Conservation (phyloP, 2,329 filamentous ascomycete genomes). For the Colletotrichum gloeosporioides region DNA sequence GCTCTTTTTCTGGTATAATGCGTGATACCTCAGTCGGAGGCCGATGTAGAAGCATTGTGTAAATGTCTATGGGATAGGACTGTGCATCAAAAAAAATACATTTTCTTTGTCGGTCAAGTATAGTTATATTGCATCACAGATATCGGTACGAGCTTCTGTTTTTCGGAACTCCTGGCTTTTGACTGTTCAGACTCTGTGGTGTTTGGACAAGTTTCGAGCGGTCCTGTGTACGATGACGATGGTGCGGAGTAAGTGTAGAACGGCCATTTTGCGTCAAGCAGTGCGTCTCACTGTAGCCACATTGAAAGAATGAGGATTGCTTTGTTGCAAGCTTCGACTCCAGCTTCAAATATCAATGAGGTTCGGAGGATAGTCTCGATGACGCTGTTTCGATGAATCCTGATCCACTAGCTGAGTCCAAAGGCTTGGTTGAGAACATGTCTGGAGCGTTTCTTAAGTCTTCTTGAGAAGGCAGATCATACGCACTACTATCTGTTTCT, state of each 20-base stretch:
- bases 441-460: background rate
- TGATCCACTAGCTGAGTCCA: background rate
- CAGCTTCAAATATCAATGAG: background rate
- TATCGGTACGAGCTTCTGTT: background rate
- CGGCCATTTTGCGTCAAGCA: background rate
- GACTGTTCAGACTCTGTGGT: too few relatives aligned
- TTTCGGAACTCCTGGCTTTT: background rate
- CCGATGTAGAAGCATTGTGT: background rate
- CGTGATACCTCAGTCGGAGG: background rate
- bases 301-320: background rate
- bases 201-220: background rate
- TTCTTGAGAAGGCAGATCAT: background rate
- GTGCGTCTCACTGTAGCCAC: background rate
- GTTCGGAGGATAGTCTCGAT: background rate
- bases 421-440: background rate
- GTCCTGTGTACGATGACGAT: background rate
- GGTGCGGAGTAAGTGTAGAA: background rate
- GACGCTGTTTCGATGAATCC: background rate
- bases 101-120: background rate
- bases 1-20: background rate
- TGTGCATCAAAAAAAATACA: background rate
- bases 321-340: background rate
- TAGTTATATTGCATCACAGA: background rate
- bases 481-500: background rate
- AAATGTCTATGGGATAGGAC: background rate